phyloP scores from a whole-genome alignment of 495 filamentous ascomycete genomes.

The Echria macrotheca region DNA sequence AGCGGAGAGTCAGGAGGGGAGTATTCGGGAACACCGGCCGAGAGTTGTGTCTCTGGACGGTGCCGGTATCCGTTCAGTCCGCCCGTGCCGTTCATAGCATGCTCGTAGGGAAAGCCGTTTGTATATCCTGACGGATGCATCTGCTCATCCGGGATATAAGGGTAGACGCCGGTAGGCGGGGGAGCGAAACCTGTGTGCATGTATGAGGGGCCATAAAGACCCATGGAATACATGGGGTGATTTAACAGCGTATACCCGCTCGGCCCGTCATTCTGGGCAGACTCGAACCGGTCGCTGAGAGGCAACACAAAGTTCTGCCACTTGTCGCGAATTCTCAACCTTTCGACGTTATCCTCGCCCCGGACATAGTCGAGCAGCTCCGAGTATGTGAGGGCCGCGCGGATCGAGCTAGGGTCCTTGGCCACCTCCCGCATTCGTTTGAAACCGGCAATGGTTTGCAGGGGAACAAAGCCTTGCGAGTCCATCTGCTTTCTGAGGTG shows the following conservation, averaged over 20 bases:
- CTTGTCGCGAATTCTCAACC: conserved; percentile 67
- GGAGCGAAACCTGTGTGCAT: conserved; percentile 12
- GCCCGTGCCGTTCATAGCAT: conserved; percentile 36
- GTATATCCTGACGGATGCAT: conserved; percentile 23
- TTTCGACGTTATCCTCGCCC: conserved; percentile 68
- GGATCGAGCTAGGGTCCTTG: conserved; percentile 63
- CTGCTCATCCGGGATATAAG: conserved; percentile 19
- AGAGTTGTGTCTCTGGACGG: conserved; percentile 53
- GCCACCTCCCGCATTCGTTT: conserved; percentile 72
- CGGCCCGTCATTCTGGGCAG: conserved; percentile 40
- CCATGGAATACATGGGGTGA: conserved; percentile 11
- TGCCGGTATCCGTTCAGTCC: conserved; percentile 36
- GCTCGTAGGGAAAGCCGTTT: conserved; percentile 32
- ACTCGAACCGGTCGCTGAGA: conserved; percentile 41
- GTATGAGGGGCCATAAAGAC: conserved; percentile 10
- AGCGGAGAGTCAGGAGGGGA: conserved; percentile 48
- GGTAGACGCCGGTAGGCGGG: conserved; percentile 9
- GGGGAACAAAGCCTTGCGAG: conserved; percentile 80
- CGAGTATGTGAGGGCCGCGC: conserved; percentile 65
- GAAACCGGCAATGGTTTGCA: conserved; percentile 73
- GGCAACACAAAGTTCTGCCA: conserved; percentile 81
- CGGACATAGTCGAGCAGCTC: conserved; percentile 62
- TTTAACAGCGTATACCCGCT: conserved; percentile 10
- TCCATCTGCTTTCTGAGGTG: conserved; percentile 91
- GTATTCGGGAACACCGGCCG: conserved; percentile 72